These are phyloP conservation scores for Euphorbia celastroides DNA, from an alignment of 441 rosid genomes.

Conservation along the genomic window DNA sequence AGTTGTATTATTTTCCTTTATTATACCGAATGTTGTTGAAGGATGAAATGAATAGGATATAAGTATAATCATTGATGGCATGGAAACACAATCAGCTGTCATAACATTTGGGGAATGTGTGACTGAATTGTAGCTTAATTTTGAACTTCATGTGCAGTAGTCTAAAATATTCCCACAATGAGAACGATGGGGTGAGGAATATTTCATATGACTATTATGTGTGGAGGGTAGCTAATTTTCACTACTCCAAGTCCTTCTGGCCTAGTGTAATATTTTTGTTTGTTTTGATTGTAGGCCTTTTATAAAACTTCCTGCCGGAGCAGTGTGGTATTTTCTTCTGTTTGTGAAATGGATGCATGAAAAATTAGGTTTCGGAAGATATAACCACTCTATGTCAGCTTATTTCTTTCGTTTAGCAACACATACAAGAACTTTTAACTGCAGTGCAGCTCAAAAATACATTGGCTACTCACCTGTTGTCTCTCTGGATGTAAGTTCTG, in stretches of 20 bases:
- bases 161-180: background rate
- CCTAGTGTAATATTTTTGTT: slow-evolving; percentile 16
- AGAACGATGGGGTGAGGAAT: background rate
- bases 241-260: slow-evolving; percentile 2
- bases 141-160: slow-evolving; percentile 1
- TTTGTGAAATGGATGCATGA: slow-evolving; percentile 48
- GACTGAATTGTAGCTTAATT: background rate
- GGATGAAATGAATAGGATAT: background rate
- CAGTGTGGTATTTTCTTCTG: slow-evolving; percentile 37
- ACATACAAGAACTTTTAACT: slow-evolving; percentile 69
- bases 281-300: slow-evolving; percentile 59
- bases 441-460: slow-evolving; percentile 68
- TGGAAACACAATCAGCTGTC: background rate
- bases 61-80: background rate
- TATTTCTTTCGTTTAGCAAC: slow-evolving; percentile 56
- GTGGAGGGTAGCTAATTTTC: slow-evolving; percentile 3
- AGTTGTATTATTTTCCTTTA: background rate
- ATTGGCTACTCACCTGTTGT: slow-evolving; percentile 31
- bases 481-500: too few relatives aligned
- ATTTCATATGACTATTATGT: background rate
- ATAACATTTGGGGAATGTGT: background rate
- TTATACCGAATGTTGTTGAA: background rate
- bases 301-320: slow-evolving; percentile 49
- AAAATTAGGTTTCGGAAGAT: slow-evolving; percentile 35
- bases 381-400: slow-evolving; percentile 40